These are phyloP conservation scores for Adansonia grandidieri DNA, from an alignment of 441 rosid genomes.

Conservation along the genomic window DNA sequence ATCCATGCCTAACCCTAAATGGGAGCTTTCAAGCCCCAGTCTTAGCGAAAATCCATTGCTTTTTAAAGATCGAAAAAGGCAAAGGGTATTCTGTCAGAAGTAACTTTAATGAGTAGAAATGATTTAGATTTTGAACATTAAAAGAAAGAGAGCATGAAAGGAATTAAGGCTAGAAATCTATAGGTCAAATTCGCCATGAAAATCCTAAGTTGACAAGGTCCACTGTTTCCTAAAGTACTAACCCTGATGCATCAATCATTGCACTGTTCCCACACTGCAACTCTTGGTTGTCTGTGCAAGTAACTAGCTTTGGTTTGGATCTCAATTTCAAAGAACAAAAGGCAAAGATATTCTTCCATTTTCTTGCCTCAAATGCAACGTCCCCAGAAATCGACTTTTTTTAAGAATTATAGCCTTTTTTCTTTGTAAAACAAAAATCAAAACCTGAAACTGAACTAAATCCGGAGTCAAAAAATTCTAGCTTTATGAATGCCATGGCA, in stretches of 20 bases:
- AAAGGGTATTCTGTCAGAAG: conserved; percentile 9
- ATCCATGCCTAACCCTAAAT: not conserved
- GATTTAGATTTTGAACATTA: conserved; percentile 25
- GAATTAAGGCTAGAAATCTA: conserved; percentile 27
- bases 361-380: not conserved
- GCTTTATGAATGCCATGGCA: not conserved
- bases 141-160: conserved; percentile 35
- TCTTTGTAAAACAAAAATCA: too few species aligned
- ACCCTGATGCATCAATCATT: conserved; percentile 19
- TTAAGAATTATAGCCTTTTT: not conserved
- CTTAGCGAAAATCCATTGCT: not conserved
- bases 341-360: not conserved
- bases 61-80: not conserved
- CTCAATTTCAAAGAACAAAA: not conserved
- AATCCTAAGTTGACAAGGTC: conserved; percentile 41
- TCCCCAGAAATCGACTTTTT: not conserved
- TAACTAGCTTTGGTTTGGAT: not conserved
- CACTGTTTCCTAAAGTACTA: conserved; percentile 25
- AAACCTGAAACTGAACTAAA: too few species aligned
- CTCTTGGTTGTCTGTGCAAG: not conserved
- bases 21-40: not conserved
- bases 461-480: too few species aligned
- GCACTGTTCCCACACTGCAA: not conserved
- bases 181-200: conserved; percentile 44
- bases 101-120: conserved; percentile 17